Evolutionary conservation across 495 filamentous ascomycete genomes (phyloP).

Genomic region (Penicillium herquei): DNA sequence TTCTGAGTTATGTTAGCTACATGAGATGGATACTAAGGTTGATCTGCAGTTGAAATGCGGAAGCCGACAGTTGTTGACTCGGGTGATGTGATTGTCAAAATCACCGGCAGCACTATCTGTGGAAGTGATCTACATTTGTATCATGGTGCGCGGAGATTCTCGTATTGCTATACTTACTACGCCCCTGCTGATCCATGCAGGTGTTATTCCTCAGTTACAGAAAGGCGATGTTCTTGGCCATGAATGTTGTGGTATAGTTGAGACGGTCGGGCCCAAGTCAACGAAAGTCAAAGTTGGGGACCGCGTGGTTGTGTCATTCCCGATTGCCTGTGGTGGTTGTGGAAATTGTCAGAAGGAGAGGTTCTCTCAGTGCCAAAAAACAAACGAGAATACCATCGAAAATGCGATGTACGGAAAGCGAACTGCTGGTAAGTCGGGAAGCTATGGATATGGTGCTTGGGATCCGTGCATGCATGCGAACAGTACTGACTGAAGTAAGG

Average conservation of each 20-base stretch:
- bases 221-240: conserved; percentile 90
- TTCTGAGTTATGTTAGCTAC: not conserved
- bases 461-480: not conserved
- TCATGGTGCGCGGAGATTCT: conserved; percentile 47
- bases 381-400: conserved; percentile 67
- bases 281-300: conserved; percentile 63
- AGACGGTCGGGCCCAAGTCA: conserved; percentile 62
- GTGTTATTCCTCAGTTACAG: conserved; percentile 65
- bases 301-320: conserved; percentile 81
- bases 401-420: conserved; percentile 71
- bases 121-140: conserved; percentile 82
- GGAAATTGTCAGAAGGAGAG: conserved; percentile 74
- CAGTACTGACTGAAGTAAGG: conserved; percentile 20
- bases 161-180: not conserved
- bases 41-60: conserved; percentile 53
- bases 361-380: conserved; percentile 74
- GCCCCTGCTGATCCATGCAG: conserved; percentile 17
- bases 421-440: conserved; percentile 61
- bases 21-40: not conserved
- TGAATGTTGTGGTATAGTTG: conserved; percentile 83
- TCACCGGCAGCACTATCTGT: conserved; percentile 86
- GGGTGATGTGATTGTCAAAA: conserved; percentile 76
- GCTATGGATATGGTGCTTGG: not conserved
- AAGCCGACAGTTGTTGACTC: conserved; percentile 71
- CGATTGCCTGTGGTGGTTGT: conserved; percentile 72